Base-by-base conservation (phyloP, 2,329 filamentous ascomycete genomes). In the Diaporthe nobilis region DNA sequence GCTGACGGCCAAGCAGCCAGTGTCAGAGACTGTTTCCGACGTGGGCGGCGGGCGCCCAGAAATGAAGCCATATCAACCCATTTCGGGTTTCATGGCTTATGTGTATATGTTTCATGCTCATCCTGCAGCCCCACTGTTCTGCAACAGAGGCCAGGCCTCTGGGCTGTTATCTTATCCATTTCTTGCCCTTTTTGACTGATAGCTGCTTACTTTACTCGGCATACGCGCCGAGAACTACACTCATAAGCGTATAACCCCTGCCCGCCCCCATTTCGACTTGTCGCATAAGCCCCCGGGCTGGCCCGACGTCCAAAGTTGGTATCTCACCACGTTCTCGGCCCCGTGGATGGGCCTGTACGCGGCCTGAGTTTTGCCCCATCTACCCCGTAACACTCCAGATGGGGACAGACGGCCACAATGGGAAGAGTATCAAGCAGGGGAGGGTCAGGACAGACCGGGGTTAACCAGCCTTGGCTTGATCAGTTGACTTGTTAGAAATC, bases 21-120 rank as follows among this genome's bases (percentile, higher is more conserved):
- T 74, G 72, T 74, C 72, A 31, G 61, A 71, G 42, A 34, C 49
- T 57, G 72, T 70, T 74, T 74, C 72, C 55, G 49, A 71, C 39
- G 58, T 34, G 63, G 63, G 47, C 47, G 39, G n/a, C 53, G 42
- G 42, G n/a, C 51, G 60, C 61, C 42, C 28, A 60, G 72, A 5
- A 60, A 71, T 71, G 63, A 71, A 71, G 53, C 72, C 61, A 71
- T 71, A 57, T 60, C 51, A 71, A 71, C 51, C 53, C 72, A 70
- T 74, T 31, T 61, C 63, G 55, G 65, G 72, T 74, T 71, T 74
- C 72, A 71, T 37, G 61, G 42, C 57, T 39, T 2, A 8, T 25
- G 49, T 51, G 55, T 55, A 53, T 55, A 71, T 71, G 72, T 74
- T 74, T 74, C 72, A 71, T 31, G 22, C 57, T 20, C 65, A 42